These are phyloP conservation scores for Endocalyx cinctus DNA, from an alignment of 2,329 filamentous ascomycete genomes.

Conservation along the genomic window DNA sequence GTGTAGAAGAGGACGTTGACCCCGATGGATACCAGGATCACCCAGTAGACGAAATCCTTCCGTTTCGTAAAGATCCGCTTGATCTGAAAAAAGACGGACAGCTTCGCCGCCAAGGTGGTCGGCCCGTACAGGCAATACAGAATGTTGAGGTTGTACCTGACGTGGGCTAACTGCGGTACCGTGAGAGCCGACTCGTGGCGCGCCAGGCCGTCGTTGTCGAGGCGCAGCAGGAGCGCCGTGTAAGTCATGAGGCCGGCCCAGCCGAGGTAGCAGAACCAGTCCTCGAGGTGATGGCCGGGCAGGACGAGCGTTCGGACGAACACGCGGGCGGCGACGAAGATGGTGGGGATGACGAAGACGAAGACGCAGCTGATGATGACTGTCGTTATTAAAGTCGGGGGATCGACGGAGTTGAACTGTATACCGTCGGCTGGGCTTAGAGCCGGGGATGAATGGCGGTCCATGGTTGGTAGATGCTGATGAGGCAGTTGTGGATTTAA, in stretches of 20 bases:
- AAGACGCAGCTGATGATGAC: constrained; percentile 9
- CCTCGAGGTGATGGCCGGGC: constrained; percentile 3
- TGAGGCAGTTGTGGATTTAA: no score
- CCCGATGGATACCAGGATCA: constrained; percentile 4
- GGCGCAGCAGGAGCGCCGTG: constrained; percentile 1
- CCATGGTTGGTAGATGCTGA: not conserved
- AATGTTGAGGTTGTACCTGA: constrained; percentile 4
- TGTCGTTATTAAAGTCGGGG: constrained; percentile 2
- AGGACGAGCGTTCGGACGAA: constrained; percentile 1
- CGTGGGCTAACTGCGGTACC: constrained; percentile 1
- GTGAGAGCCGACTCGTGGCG: constrained; percentile 3
- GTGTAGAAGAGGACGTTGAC: constrained; percentile 5
- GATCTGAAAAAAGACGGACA: constrained; percentile 7
- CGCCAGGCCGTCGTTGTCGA: constrained; percentile 1
- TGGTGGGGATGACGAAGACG: not conserved
- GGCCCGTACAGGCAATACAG: constrained; percentile 5
- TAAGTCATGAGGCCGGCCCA: constrained; percentile 1
- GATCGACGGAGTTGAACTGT: constrained; percentile 2
- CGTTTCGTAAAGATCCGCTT: constrained; percentile 6
- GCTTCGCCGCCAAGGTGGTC: constrained; percentile 4
- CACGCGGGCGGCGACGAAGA: not conserved
- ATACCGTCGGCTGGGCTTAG: not conserved
- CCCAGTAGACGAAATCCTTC: constrained; percentile 5
- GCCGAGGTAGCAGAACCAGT: constrained; percentile 5
- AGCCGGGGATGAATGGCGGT: not conserved